These are phyloP conservation scores for Wickerhamiella sergipiensis DNA, from an alignment of 805 yeast genomes.

Conservation along the genomic window DNA sequence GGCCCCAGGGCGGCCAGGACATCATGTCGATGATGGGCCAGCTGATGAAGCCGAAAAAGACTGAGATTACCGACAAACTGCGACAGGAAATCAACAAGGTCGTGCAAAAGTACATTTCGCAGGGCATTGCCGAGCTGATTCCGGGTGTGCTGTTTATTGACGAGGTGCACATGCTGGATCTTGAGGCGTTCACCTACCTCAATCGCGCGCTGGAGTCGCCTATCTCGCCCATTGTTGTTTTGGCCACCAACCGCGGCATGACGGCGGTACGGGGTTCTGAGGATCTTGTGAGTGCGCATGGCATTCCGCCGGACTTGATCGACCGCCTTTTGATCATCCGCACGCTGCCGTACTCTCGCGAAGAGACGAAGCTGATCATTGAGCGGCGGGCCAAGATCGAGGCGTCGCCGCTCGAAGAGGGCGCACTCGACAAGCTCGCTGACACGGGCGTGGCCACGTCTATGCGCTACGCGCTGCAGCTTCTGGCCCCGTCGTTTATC, in stretches of 20 bases:
- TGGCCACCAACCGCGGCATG: slow-evolving; percentile 92
- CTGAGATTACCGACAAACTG: slow-evolving; percentile 92
- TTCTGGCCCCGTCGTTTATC: slow-evolving; percentile 81
- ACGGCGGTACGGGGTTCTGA: slow-evolving; percentile 83
- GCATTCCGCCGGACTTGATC: slow-evolving; percentile 87
- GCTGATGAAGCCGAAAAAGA: slow-evolving; percentile 85
- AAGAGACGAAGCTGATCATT: slow-evolving; percentile 71
- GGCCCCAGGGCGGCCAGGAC: slow-evolving; percentile 96
- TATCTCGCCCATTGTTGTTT: slow-evolving; percentile 86
- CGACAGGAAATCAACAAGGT: slow-evolving; percentile 90
- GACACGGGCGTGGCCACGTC: slow-evolving; percentile 63
- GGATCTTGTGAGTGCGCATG: slow-evolving; percentile 81
- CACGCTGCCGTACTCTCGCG: slow-evolving; percentile 75
- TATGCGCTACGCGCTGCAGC: slow-evolving; percentile 81
- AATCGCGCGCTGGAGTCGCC: slow-evolving; percentile 86
- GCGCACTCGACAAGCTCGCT: slow-evolving; percentile 67
- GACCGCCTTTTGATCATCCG: slow-evolving; percentile 86
- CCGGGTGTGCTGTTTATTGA: slow-evolving; percentile 98
- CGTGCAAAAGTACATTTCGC: slow-evolving; percentile 90
- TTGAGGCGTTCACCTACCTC: slow-evolving; percentile 89
- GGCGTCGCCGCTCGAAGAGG: slow-evolving; percentile 45
- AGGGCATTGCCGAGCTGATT: slow-evolving; percentile 92
- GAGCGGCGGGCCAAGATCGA: slow-evolving; percentile 74
- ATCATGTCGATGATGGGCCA: slow-evolving; percentile 95
- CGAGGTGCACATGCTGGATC: slow-evolving; percentile 96